Base-by-base conservation (phyloP, 139 green algal genomes). In the Desmodesmus armatus region DNA sequence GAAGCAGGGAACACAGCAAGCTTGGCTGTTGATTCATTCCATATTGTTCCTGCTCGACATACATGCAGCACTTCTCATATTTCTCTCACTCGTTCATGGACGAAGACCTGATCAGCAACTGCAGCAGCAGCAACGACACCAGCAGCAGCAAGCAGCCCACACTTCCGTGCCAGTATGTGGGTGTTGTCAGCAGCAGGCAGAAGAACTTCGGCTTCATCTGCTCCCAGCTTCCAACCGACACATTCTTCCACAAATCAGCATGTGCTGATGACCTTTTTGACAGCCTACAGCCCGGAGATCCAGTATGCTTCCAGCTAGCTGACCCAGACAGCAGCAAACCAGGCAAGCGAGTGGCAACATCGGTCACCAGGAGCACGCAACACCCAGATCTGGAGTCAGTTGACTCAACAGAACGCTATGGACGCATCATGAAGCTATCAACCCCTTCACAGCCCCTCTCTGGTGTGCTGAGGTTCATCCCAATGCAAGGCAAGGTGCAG, bases 131-230 rank as follows among this genome's bases (percentile, higher is more conserved):
- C n/a, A n/a, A n/a, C n/a, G n/a, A n/a, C n/a, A n/a, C n/a, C n/a
- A n/a, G n/a, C n/a, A n/a, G n/a, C n/a, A n/a, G n/a, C n/a, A n/a
- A n/a, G n/a, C n/a, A n/a, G n/a, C n/a, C n/a, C n/a, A n/a, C n/a
- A n/a, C n/a, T n/a, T n/a, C n/a, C n/a, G n/a, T n/a, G n/a, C n/a
- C n/a, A n/a, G n/a, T n/a, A n/a, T n/a, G n/a, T n/a, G n/a, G n/a
- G n/a, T n/a, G n/a, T n/a, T n/a, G n/a, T n/a, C n/a, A n/a, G n/a
- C n/a, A n/a, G n/a, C n/a, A n/a, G n/a, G 37, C 37, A 25, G 25
- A 82, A 72, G 31, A 40, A 53, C 13, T 82, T 82, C 37, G 76
- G 76, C 35, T 82, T 82, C 55, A 82, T 82, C 19, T 47, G 25
- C 7, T 51, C 1, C 55, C 23, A 13, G 37, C 2, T 41, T 73